Evolutionary conservation across 208 protist genomes (phyloP).

Genomic region (Trypanosoma platydactyli): DNA sequence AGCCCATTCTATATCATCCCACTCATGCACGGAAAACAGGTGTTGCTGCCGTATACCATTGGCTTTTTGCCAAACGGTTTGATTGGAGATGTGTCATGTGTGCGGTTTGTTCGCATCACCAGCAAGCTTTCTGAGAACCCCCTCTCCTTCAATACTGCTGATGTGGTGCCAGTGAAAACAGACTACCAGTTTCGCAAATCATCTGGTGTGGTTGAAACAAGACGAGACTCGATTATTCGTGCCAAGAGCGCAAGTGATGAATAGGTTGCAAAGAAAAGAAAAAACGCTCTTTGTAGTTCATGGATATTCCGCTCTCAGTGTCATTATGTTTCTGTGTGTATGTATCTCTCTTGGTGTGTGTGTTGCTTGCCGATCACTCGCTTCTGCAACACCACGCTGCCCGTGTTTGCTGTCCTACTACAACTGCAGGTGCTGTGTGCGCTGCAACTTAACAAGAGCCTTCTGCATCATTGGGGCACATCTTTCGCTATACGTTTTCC

Average conservation of each 20-base stretch:
- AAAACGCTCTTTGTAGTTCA: too few relatives aligned
- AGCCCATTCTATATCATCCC: conserved; percentile 25
- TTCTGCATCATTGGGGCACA: too few relatives aligned
- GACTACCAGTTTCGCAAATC: background rate
- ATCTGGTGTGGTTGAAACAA: background rate
- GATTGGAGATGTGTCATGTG: background rate
- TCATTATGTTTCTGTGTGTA: too few relatives aligned
- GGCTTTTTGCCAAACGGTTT: conserved; percentile 7
- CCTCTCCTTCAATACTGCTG: background rate
- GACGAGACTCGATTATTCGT: background rate
- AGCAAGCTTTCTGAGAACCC: background rate
- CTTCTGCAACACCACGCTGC: too few relatives aligned
- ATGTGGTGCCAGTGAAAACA: background rate
- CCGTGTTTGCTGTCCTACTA: too few relatives aligned
- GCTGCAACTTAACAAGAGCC: too few relatives aligned
- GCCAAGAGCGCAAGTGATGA: background rate
- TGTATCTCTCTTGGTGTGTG: too few relatives aligned
- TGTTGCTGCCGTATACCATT: background rate
- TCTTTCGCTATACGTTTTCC: too few relatives aligned
- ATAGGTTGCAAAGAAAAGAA: background rate
- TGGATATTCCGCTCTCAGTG: too few relatives aligned
- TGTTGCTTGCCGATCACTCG: too few relatives aligned
- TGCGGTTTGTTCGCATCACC: background rate
- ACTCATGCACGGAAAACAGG: conserved; percentile 11
- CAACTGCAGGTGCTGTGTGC: too few relatives aligned